A percentile compares a stretch with the other conserved stretches of the same genome.
phyloP scores from a whole-genome alignment of 306 rosid species.

The Argentina anserina region DNA sequence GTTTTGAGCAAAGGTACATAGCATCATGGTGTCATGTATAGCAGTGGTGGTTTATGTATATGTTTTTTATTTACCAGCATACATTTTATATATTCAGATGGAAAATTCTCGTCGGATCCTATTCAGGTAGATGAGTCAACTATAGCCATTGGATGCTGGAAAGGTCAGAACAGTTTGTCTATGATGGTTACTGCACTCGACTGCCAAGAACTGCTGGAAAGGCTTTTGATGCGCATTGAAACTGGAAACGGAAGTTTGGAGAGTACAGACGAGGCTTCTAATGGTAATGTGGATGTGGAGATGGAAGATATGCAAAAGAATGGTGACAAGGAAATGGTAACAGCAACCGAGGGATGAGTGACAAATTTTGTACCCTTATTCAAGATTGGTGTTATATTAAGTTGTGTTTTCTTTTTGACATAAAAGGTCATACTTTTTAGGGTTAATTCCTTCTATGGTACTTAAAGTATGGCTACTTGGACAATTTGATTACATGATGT shows the following conservation, averaged over 20 bases:
- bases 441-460: too few species aligned
- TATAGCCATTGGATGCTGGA: conserved; percentile 99
- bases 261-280: conserved; percentile 23
- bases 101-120: conserved; percentile 25
- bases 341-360: conserved; percentile 10
- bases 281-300: conserved; percentile 31
- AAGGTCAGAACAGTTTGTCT: conserved; percentile 71
- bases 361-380: conserved; percentile 9
- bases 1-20: conserved; percentile 61
- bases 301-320: conserved; percentile 20
- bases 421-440: background rate
- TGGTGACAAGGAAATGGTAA: conserved; percentile 15
- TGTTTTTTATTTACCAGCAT: background rate
- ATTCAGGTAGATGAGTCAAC: conserved; percentile 66
- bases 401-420: background rate
- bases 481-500: too few species aligned
- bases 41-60: background rate
- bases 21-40: conserved; percentile 4
- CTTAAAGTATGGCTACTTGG: too few species aligned
- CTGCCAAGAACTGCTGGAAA: conserved; percentile 82
- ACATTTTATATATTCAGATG: conserved; percentile 40
- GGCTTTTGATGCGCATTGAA: conserved; percentile 56
- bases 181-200: conserved; percentile 86
- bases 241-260: conserved; percentile 34
- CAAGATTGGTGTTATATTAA: background rate